These are phyloP conservation scores for Alternaria arbusti DNA, from an alignment of 2,329 filamentous ascomycete species.

Conservation along the genomic window DNA sequence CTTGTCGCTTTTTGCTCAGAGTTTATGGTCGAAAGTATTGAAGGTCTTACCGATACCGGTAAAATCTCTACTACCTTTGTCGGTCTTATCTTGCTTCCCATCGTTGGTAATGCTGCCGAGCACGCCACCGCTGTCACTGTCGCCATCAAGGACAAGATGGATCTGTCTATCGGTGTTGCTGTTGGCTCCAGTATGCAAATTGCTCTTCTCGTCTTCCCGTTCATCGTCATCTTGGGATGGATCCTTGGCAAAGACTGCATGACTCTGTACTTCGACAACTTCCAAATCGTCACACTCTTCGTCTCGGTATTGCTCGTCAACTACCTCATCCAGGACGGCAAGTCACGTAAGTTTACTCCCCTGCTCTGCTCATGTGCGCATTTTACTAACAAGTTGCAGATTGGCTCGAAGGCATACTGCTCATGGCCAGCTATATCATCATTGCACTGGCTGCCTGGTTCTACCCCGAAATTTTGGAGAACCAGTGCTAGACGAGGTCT, in stretches of 20 bases:
- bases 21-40: slow-evolving; percentile 67
- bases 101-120: slow-evolving; percentile 71
- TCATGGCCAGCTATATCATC: slow-evolving; percentile 67
- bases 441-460: slow-evolving; percentile 67
- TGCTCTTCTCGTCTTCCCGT: slow-evolving; percentile 65
- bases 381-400: slow-evolving; percentile 43
- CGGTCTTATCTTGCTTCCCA: slow-evolving; percentile 68
- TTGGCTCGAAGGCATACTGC: slow-evolving; percentile 66
- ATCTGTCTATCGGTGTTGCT: slow-evolving; percentile 69
- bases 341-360: slow-evolving; percentile 51
- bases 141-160: slow-evolving; percentile 71
- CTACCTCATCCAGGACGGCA: slow-evolving; percentile 67
- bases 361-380: background rate
- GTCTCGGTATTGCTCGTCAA: slow-evolving; percentile 64
- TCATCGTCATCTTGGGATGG: slow-evolving; percentile 68
- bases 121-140: slow-evolving; percentile 69
- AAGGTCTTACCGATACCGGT: slow-evolving; percentile 58
- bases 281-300: slow-evolving; percentile 76
- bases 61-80: slow-evolving; percentile 66
- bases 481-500: slow-evolving; percentile 17
- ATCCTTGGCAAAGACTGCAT: slow-evolving; percentile 64
- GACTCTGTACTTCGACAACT: slow-evolving; percentile 85
- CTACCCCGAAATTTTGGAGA: slow-evolving; percentile 41
- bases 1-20: slow-evolving; percentile 80
- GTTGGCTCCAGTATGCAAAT: slow-evolving; percentile 72